These are phyloP conservation scores for Hanseniaspora uvarum DNA, from an alignment of 1,139 yeast species.

Conservation along the genomic window DNA sequence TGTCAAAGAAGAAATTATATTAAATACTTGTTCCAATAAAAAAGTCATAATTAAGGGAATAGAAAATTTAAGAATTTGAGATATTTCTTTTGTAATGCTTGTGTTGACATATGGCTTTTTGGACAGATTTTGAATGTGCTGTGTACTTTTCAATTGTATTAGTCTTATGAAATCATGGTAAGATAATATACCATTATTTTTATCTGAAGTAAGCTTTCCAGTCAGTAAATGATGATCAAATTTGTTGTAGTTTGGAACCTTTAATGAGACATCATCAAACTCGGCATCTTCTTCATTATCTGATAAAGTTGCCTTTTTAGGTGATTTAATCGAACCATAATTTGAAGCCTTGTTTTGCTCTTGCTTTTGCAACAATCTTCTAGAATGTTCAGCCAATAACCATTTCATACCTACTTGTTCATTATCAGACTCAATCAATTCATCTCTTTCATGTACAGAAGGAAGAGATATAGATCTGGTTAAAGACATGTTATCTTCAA, in stretches of 20 bases:
- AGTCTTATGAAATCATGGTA: conserved; percentile 14
- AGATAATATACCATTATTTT: conserved; percentile 11
- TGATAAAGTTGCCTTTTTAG: background rate
- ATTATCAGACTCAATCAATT: conserved; percentile 22
- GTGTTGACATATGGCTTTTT: conserved; percentile 10
- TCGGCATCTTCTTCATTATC: conserved; percentile 21
- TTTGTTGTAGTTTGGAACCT: conserved; percentile 23
- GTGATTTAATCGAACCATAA: background rate
- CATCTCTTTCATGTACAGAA: conserved; percentile 44
- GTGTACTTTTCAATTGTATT: conserved; percentile 1
- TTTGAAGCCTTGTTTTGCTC: background rate
- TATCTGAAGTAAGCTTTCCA: conserved; percentile 4
- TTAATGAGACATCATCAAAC: conserved; percentile 26
- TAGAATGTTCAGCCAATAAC: conserved; percentile 58
- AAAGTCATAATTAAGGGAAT: conserved; percentile 59
- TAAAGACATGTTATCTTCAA: conserved; percentile 34
- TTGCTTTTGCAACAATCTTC: conserved; percentile 37
- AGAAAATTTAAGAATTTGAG: conserved; percentile 38
- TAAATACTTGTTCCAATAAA: conserved; percentile 59
- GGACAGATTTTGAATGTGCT: background rate
- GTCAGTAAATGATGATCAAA: conserved; percentile 15
- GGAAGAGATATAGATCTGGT: conserved; percentile 47
- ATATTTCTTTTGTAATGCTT: conserved; percentile 1
- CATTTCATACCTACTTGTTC: conserved; percentile 39
- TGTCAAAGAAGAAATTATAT: conserved; percentile 58